Conservation (phyloP, 345 rosid species). For the Citrus mangshanensis region DNA sequence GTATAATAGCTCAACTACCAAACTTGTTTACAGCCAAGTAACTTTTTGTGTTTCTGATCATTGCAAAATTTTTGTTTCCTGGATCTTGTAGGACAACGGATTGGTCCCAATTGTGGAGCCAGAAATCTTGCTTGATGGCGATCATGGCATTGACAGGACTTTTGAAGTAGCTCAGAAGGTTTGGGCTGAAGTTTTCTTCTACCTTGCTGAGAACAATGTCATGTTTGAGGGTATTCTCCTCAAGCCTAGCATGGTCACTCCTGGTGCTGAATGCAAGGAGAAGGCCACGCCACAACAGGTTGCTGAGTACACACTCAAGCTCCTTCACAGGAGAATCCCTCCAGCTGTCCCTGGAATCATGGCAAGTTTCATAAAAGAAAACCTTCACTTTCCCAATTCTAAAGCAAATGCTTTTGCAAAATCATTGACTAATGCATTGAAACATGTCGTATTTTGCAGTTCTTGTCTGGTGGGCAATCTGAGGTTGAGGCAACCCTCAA, state of each 20-base stretch:
- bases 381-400: not conserved
- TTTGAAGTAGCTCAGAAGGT: conserved; percentile 93
- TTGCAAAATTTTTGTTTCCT: conserved; percentile 7
- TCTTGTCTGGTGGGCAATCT: conserved; percentile 98
- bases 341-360: conserved; percentile 97
- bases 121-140: conserved; percentile 95
- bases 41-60: not conserved
- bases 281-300: conserved; percentile 80
- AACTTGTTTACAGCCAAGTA: not conserved
- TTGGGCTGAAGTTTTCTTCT: conserved; percentile 99
- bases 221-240: conserved; percentile 95
- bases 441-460: conserved; percentile 42
- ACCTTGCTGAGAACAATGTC: conserved; percentile 94
- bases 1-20: conserved; percentile 25
- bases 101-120: conserved; percentile 99
- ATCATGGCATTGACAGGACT: conserved; percentile 86
- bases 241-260: conserved; percentile 99
- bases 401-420: not conserved
- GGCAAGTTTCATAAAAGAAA: conserved; percentile 43
- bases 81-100: conserved; percentile 69
- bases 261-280: conserved; percentile 94
- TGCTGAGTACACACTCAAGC: conserved; percentile 91
- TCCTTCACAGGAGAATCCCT: conserved; percentile 81
- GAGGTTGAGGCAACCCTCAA: conserved; percentile 96
- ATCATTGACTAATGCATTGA: not conserved